These are phyloP conservation scores for Aspergillus clavatus DNA, from an alignment of 2,329 filamentous ascomycete species.

Conservation along the genomic window DNA sequence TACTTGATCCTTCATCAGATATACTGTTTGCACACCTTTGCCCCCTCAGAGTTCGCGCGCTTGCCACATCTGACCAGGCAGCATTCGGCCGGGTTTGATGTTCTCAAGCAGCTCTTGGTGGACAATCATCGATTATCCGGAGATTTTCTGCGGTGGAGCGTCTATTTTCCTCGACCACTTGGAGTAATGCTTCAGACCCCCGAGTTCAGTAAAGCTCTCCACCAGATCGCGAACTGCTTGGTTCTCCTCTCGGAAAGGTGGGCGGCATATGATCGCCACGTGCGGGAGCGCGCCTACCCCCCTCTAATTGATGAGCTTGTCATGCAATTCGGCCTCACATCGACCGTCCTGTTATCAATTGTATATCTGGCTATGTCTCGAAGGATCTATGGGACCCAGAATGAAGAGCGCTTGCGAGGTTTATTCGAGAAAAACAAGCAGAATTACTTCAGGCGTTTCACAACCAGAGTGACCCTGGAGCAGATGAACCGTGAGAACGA, in stretches of 20 bases:
- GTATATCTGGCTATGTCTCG: constrained; percentile 44
- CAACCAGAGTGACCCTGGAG: not conserved
- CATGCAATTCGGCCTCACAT: constrained; percentile 45
- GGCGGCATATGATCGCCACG: constrained; percentile 31
- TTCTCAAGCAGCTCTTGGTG: constrained; percentile 44
- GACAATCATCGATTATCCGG: constrained; percentile 41
- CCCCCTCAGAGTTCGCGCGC: constrained; percentile 33
- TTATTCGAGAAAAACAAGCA: constrained; percentile 18
- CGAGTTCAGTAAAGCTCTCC: constrained; percentile 29
- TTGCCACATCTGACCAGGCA: constrained; percentile 34
- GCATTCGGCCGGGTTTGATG: constrained; percentile 25
- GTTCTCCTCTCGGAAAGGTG: constrained; percentile 41
- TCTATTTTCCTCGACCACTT: constrained; percentile 44
- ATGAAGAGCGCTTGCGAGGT: constrained; percentile 13
- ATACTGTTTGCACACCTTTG: constrained; percentile 54
- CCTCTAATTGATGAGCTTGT: constrained; percentile 55
- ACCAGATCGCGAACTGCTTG: constrained; percentile 45
- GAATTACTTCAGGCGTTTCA: constrained; percentile 16
- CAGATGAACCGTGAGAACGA: constrained; percentile 7
- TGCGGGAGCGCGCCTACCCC: constrained; percentile 43
- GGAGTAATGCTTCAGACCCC: constrained; percentile 25
- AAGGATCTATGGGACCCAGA: constrained; percentile 15
- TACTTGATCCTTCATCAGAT: constrained; percentile 64
- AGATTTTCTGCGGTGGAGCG: constrained; percentile 43
- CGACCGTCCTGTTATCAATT: constrained; percentile 50